Conservation (phyloP, 257 asterid species). For the Penstemon davidsonii region DNA sequence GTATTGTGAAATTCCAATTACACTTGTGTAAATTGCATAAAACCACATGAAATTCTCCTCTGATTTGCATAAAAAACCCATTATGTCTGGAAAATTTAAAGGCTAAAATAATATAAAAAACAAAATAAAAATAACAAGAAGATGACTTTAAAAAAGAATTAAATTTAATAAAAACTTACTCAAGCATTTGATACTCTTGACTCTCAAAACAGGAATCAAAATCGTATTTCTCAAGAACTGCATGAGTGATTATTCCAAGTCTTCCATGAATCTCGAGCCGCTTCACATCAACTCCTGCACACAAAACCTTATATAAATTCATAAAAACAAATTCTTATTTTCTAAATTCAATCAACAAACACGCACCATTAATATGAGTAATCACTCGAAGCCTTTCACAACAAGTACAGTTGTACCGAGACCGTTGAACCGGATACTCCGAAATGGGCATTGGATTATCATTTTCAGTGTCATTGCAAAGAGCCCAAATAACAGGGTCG, state of each 20-base stretch:
- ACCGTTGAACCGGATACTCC: conserved; percentile 23
- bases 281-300: conserved; percentile 44
- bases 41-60: no score
- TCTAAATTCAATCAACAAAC: background rate
- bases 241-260: conserved; percentile 70
- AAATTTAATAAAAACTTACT: conserved; percentile 42
- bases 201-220: conserved; percentile 28
- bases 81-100: no score
- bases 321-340: background rate
- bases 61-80: no score
- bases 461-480: conserved; percentile 33
- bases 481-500: conserved; percentile 40
- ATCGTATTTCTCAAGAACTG: conserved; percentile 45
- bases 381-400: conserved; percentile 73
- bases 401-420: conserved; percentile 46
- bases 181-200: conserved; percentile 45
- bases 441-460: conserved; percentile 33
- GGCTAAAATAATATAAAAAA: no score
- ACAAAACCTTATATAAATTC: background rate
- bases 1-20: no score
- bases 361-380: conserved; percentile 58
- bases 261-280: conserved; percentile 73
- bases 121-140: no score
- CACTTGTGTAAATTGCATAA: no score
- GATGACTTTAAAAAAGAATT: no score